These are phyloP conservation scores for Dryadomyces sulphureus DNA, from an alignment of 2,329 filamentous ascomycete species.

Conservation along the genomic window DNA sequence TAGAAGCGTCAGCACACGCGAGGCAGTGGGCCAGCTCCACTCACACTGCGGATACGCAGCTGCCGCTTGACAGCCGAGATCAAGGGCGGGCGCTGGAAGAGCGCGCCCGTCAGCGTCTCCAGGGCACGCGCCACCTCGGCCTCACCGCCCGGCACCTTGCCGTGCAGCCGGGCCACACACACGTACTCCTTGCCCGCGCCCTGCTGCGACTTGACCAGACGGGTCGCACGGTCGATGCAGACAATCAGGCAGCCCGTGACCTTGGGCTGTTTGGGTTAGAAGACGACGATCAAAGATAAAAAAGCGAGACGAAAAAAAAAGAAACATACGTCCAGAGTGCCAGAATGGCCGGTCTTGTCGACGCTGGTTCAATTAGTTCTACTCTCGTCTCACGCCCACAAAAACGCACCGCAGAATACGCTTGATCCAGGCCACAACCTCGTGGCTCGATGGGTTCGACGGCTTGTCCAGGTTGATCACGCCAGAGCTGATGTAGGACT, in stretches of 20 bases:
- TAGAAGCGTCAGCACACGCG: background rate
- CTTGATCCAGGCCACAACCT: constrained; percentile 99
- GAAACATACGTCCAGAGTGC: constrained; percentile 58
- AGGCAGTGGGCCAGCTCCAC: background rate
- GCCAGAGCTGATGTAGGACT: constrained; percentile 91
- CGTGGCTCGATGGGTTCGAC: constrained; percentile 93
- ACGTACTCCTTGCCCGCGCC: constrained; percentile 99
- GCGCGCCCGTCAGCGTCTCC: constrained; percentile 88
- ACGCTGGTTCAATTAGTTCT: constrained; percentile 34
- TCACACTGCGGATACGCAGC: constrained; percentile 75
- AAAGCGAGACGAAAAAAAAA: background rate
- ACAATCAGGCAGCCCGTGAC: constrained; percentile 44
- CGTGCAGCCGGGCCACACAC: constrained; percentile 85
- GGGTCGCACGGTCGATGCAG: constrained; percentile 80
- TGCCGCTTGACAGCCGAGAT: constrained; percentile 99
- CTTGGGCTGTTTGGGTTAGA: constrained; percentile 42
- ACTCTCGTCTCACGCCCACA: background rate
- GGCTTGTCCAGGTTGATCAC: constrained; percentile 98
- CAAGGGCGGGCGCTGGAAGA: constrained; percentile 92
- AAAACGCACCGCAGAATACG: constrained; percentile 66
- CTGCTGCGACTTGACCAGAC: constrained; percentile 97
- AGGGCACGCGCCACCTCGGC: constrained; percentile 85
- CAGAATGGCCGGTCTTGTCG: constrained; percentile 96
- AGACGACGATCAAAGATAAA: background rate
- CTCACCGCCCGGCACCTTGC: constrained; percentile 86